Conservation (phyloP, 495 filamentous ascomycete species). For the Aspergillus funiculosus region DNA sequence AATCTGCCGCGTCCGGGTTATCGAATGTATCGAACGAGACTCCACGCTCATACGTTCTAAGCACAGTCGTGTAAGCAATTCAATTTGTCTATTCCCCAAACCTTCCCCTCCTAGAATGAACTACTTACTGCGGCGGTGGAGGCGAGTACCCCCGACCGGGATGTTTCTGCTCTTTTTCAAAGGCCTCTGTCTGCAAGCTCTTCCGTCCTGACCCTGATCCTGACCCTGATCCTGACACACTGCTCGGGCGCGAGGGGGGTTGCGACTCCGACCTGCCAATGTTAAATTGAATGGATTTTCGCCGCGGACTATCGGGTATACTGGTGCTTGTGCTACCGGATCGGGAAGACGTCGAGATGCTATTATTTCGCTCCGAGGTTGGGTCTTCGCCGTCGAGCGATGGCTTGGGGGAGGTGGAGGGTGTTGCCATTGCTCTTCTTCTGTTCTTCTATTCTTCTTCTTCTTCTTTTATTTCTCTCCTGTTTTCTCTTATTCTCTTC, state of each 20-base stretch:
- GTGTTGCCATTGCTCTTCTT: constrained; percentile 9
- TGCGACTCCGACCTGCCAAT: constrained; percentile 29
- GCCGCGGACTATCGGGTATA: constrained; percentile 25
- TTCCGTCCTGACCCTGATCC: no score
- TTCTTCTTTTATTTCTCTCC: no score
- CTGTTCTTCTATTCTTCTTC: no score
- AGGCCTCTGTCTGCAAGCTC: constrained; percentile 22
- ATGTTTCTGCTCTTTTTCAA: constrained; percentile 26
- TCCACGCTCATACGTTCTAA: constrained; percentile 45
- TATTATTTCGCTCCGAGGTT: constrained; percentile 32
- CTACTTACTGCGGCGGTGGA: constrained; percentile 35
- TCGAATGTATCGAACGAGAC: constrained; percentile 96
- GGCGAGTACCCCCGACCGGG: constrained; percentile 30
- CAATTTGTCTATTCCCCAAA: not conserved
- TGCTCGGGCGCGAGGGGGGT: constrained; percentile 27
- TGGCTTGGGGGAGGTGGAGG: constrained; percentile 27
- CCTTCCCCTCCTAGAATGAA: not conserved
- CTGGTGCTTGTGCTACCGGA: constrained; percentile 19
- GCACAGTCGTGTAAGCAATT: not conserved
- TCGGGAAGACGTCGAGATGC: constrained; percentile 11
- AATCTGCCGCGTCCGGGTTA: constrained; percentile 70
- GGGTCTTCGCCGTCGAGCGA: constrained; percentile 52
- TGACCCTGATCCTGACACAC: no score
- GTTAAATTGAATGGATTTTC: constrained; percentile 43
- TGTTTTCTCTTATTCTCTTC: no score